phyloP scores from a whole-genome alignment of 805 yeast species.

The Cyberlindnera misumaiensis region DNA sequence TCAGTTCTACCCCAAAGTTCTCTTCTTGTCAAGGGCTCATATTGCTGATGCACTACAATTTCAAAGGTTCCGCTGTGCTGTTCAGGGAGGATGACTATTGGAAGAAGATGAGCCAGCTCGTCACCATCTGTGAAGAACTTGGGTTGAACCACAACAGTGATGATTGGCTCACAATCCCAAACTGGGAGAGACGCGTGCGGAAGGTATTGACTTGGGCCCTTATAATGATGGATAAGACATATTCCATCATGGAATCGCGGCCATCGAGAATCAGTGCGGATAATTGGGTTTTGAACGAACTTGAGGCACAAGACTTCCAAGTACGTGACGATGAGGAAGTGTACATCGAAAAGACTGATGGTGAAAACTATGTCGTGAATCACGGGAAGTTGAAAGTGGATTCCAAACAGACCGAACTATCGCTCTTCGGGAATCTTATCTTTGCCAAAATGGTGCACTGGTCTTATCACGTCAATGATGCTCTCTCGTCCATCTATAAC shows the following conservation, averaged over 20 bases:
- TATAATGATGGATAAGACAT: conserved; percentile 22
- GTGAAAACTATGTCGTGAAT: conserved; percentile 11
- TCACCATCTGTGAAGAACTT: conserved; percentile 22
- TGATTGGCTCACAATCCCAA: conserved; percentile 22
- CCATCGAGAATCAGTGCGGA: conserved; percentile 19
- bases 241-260: conserved; percentile 22
- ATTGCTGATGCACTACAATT: conserved; percentile 24
- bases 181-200: conserved; percentile 24
- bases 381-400: conserved; percentile 6
- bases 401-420: conserved; percentile 3
- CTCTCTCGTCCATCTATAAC: conserved; percentile 18
- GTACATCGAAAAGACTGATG: conserved; percentile 14
- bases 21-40: conserved; percentile 35
- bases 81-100: conserved; percentile 15
- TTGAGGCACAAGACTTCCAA: conserved; percentile 17
- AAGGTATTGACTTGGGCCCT: conserved; percentile 22
- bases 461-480: conserved; percentile 19
- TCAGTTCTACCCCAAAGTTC: conserved; percentile 24
- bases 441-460: conserved; percentile 23
- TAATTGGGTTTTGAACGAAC: conserved; percentile 21
- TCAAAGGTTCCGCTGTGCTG: conserved; percentile 2
- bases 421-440: conserved; percentile 16
- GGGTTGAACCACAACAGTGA: conserved; percentile 22
- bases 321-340: conserved; percentile 16
- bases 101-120: conserved; percentile 19